Percentiles rank a stretch among this genome's conserved stretches.
Evolutionary conservation across 768 basidiomycete genomes (phyloP).

Genomic region (Collybia sp.): DNA sequence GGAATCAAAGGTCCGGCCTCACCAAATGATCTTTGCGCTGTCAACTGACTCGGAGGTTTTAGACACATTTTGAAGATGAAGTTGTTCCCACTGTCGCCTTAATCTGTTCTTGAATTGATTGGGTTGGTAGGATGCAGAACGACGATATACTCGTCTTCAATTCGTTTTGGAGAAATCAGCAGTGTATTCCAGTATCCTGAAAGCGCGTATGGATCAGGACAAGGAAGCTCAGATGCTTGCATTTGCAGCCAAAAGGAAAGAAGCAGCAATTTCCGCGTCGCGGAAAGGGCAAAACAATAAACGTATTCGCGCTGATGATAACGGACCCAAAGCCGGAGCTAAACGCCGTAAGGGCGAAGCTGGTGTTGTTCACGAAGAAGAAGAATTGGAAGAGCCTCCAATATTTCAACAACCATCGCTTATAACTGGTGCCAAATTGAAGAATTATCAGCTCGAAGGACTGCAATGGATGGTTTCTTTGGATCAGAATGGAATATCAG

Average conservation of each 20-base stretch:
- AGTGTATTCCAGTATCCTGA: slow-evolving; percentile 68
- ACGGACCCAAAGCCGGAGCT: slow-evolving; percentile 7
- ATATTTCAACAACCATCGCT: slow-evolving; percentile 70
- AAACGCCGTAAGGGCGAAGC: slow-evolving; percentile 18
- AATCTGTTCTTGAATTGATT: background rate
- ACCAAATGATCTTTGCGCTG: background rate
- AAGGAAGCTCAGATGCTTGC: slow-evolving; percentile 22
- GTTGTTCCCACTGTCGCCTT: background rate
- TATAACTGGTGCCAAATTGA: slow-evolving; percentile 81
- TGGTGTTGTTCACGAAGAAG: slow-evolving; percentile 8
- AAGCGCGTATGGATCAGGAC: slow-evolving; percentile 70
- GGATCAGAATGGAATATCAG: slow-evolving; percentile 80
- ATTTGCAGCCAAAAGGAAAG: slow-evolving; percentile 8
- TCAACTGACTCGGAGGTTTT: background rate
- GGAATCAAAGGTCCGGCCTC: slow-evolving; percentile 7
- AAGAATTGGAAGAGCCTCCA: slow-evolving; percentile 20
- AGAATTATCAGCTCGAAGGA: slow-evolving; percentile 90
- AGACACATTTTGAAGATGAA: slow-evolving; percentile 1
- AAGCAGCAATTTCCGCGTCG: background rate
- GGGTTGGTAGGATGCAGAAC: slow-evolving; percentile 39
- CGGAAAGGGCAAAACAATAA: slow-evolving; percentile 12
- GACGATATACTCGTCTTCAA: slow-evolving; percentile 49
- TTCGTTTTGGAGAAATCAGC: slow-evolving; percentile 73
- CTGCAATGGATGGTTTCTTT: slow-evolving; percentile 93
- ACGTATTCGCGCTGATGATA: slow-evolving; percentile 14